Evolutionary conservation across 2,329 filamentous ascomycete species (phyloP).

Genomic region (Ophiostoma tasmaniense): DNA sequence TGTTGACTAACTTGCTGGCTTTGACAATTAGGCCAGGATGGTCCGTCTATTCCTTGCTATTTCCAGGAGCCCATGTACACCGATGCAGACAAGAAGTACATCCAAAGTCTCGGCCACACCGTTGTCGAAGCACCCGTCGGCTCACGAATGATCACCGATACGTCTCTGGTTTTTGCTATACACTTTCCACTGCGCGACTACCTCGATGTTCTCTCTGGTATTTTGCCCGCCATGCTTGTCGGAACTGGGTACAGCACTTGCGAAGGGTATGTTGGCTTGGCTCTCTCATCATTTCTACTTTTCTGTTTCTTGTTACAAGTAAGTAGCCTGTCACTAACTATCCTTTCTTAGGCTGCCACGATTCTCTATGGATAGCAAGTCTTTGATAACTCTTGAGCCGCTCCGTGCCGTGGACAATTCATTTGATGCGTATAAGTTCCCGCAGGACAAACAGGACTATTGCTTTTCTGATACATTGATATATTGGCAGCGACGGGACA

Average conservation of each 20-base stretch:
- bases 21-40: not conserved
- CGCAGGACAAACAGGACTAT: slow-evolving; percentile 30
- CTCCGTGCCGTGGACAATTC: slow-evolving; percentile 14
- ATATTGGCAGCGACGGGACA: slow-evolving; percentile 28
- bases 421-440: slow-evolving; percentile 30
- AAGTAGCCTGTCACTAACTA: not conserved
- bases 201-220: slow-evolving; percentile 37
- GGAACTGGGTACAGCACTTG: slow-evolving; percentile 47
- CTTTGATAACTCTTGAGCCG: not conserved
- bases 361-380: not conserved
- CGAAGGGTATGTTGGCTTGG: slow-evolving; percentile 35
- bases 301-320: not conserved
- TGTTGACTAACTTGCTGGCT: not conserved
- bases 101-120: slow-evolving; percentile 45
- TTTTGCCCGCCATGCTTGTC: slow-evolving; percentile 46
- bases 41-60: slow-evolving; percentile 33
- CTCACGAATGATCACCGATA: slow-evolving; percentile 39
- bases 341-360: slow-evolving; percentile 10
- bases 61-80: slow-evolving; percentile 50
- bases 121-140: slow-evolving; percentile 45
- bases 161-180: slow-evolving; percentile 52
- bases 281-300: not conserved
- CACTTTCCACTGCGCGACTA: slow-evolving; percentile 52
- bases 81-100: slow-evolving; percentile 40
- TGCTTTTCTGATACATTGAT: slow-evolving; percentile 35